Conservation (phyloP, 768 basidiomycete species). For the Paxillus rubicundulus region DNA sequence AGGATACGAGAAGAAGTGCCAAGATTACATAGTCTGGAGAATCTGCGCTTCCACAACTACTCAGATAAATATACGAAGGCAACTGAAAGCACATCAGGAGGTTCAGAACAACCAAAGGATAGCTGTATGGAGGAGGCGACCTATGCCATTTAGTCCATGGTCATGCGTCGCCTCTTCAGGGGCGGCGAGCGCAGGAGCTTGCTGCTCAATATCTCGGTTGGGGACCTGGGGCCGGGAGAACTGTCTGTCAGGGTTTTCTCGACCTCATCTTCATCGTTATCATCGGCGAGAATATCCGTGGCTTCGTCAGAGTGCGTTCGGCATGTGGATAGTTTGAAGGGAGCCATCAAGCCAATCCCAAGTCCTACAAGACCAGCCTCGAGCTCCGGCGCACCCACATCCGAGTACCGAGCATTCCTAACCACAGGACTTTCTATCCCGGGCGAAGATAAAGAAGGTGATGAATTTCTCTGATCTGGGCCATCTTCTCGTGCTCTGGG, state of each 20-base stretch:
- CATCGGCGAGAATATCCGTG: conserved; percentile 12
- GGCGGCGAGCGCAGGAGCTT: conserved; percentile 37
- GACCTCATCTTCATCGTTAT: conserved; percentile 35
- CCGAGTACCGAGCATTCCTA: conserved; percentile 25
- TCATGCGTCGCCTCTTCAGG: conserved; percentile 50
- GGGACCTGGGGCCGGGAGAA: conserved; percentile 20
- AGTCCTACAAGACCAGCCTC: conserved; percentile 38
- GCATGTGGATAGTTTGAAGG: conserved; percentile 48
- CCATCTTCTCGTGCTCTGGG: conserved; percentile 9
- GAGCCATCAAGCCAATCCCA: conserved; percentile 47
- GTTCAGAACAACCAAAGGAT: conserved; percentile 22
- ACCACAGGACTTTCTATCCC: conserved; percentile 53
- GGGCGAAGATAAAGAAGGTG: conserved; percentile 22
- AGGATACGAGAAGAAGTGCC: conserved; percentile 22
- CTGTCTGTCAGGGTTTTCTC: conserved; percentile 26
- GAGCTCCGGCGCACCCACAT: conserved; percentile 25
- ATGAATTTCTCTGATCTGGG: conserved; percentile 13
- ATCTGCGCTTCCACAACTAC: conserved; percentile 2
- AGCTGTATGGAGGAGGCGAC: conserved; percentile 19
- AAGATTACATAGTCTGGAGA: conserved; percentile 6
- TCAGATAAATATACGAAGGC: conserved; percentile 14
- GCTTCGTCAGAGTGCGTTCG: conserved; percentile 24
- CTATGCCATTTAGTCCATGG: conserved; percentile 24
- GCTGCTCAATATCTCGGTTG: conserved; percentile 17
- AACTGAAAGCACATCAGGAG: conserved; percentile 12